Conservation (phyloP, 345 rosid genomes). For the Lepidium africanum region DNA sequence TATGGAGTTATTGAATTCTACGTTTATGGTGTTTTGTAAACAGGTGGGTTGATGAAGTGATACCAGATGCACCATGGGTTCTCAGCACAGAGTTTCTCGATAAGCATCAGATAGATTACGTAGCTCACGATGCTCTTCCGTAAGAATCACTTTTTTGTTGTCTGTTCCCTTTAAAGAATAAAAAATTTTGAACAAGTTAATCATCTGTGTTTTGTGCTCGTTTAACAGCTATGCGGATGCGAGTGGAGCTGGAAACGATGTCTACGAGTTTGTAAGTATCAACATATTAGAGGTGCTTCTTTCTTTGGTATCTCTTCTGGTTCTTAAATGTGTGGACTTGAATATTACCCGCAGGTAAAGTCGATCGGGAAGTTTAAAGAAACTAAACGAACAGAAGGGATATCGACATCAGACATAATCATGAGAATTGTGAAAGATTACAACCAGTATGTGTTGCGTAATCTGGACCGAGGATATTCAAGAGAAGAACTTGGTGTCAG, state of each 20-base stretch:
- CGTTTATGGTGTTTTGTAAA: background rate
- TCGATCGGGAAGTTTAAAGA: conserved; percentile 54
- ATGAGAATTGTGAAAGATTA: conserved; percentile 72
- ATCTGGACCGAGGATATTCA: conserved; percentile 61
- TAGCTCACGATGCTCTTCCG: conserved; percentile 70
- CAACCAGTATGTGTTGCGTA: conserved; percentile 65
- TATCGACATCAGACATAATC: conserved; percentile 61
- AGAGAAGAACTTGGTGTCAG: conserved; percentile 68
- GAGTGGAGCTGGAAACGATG: conserved; percentile 69
- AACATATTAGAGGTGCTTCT: background rate
- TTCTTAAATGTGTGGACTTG: background rate
- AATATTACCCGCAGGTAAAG: conserved; percentile 32
- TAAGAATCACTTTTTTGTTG: conserved; percentile 16
- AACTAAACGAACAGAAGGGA: conserved; percentile 66
- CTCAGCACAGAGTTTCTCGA: conserved; percentile 52
- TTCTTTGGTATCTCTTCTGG: background rate
- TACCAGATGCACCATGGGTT: conserved; percentile 79
- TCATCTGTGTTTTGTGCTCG: background rate
- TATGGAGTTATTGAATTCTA: background rate
- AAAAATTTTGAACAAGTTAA: background rate
- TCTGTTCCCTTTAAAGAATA: background rate
- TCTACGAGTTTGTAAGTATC: conserved; percentile 61
- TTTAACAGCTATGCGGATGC: conserved; percentile 55
- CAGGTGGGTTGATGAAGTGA: conserved; percentile 78
- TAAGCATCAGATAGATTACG: conserved; percentile 54